Evolutionary conservation across 352 stramenopile species (phyloP), one percentile per base, ranked within the genome.

Genomic region (Globisporangium nunn): DNA sequence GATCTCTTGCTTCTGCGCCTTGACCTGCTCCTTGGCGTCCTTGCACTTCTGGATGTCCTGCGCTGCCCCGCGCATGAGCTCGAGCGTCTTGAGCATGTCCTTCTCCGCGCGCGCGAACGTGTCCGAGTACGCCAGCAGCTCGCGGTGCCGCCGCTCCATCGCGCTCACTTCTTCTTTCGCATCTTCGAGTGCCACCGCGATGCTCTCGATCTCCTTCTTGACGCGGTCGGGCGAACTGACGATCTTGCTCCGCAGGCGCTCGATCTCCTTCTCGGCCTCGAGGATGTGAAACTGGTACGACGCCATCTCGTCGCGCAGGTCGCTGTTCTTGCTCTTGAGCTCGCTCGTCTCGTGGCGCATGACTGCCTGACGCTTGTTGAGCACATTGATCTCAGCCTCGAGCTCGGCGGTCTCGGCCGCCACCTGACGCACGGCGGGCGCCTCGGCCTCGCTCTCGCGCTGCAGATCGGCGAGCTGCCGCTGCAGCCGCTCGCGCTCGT

Each of bases 161-260:
- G 67, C 71, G 40, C 69, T 64, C 40, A 91, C 58, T 45, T 88
- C 71, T 31, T 85, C 71, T 50, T 85, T 93, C 23, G 81, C 82
- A 14, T 78, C 74, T 15, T 90, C 80, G 4, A 98, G 61, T 45
- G 82, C 64, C 8, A 72, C 51, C 4, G 68, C 78, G 50, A 91
- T 87, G 15, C 47, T 35, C 17, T 62, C 62, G 11, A 94, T 78
- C 52, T 93, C 82, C 46, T 74, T 72, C 59, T 86, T 91, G 15
- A 97, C 84, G 46, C 84, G 71, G 14, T 91, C 81, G 0, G 95
- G 95, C 29, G 88, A 97, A 61, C 86, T 95, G 17, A 98, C 89
- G 54, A 98, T 81, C 68, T 94, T 81, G 47, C 67, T 57, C 7
- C 78, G 70, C 5, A 98, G 67, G 7, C 73, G 60, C 61, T 88